Base-by-base conservation (phyloP, 1,284 basidiomycete species). In the Baeospora myosura region DNA sequence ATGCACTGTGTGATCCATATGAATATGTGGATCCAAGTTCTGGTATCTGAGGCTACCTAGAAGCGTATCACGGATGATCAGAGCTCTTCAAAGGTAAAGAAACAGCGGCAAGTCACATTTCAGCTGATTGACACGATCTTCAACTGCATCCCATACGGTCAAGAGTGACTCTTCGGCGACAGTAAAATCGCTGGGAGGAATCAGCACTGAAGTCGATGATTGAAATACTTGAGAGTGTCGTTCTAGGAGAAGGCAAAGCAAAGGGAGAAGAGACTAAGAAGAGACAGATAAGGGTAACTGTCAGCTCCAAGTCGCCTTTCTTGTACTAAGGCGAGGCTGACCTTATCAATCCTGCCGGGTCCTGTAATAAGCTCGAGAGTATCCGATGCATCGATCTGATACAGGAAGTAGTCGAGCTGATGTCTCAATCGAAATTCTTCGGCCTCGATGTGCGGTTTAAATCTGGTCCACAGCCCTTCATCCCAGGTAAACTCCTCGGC, bases 241-340 rank as follows among this genome's bases (percentile, higher is more conserved):
- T 35, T 52, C 48, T 29, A 57, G 47, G 0, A 58, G 32, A 2
- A 61, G 47, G 36, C 56, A 59, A 12, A 61, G 26, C 2, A 61
- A 23, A 1, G 59, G 57, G 23, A 52, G 49, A 4, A 57, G 34
- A 42, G 51, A 58, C 62, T 64, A 36, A 5, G n/a, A 14, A 30
- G 38, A 24, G n/a, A n/a, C n/a, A n/a, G n/a, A n/a, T n/a, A n/a
- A n/a, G n/a, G n/a, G n/a, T n/a, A n/a, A n/a, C n/a, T n/a, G n/a
- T 47, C 12, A 10, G 40, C 38, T 20, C 41, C 42, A 16, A 31
- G 24, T 12, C 34, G 41, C 22, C n/a, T n/a, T n/a, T 34, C 14
- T 11, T 14, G 32, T 16, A 8, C 32, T 20, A 34, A 12, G 21
- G 11, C 26, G 29, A 32, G 45, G 11, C 5, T 3, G 20, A 32